phyloP scores from a whole-genome alignment of 2,329 filamentous ascomycete genomes.

The Hypoxylon rubiginosum region DNA sequence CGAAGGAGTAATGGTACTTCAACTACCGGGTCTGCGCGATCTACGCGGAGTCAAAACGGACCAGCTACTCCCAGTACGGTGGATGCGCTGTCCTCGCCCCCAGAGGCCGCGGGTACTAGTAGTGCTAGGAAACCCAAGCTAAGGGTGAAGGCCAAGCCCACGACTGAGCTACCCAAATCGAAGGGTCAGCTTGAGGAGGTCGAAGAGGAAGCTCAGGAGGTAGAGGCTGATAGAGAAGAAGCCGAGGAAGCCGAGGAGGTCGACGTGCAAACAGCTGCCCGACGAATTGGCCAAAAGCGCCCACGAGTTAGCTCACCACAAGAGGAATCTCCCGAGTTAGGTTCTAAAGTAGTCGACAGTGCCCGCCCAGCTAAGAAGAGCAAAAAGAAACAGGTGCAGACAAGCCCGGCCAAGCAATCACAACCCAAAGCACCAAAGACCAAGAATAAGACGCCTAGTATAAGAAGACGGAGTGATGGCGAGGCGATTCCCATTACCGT shows the following conservation, averaged over 20 bases:
- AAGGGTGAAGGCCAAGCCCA: constrained; percentile 40
- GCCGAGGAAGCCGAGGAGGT: constrained; percentile 61
- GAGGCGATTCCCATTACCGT: constrained; percentile 68
- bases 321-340: constrained; percentile 59
- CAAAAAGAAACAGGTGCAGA: constrained; percentile 52
- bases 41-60: constrained; percentile 44
- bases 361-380: constrained; percentile 53
- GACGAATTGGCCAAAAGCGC: constrained; percentile 59
- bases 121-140: constrained; percentile 47
- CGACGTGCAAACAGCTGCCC: constrained; percentile 59
- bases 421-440: constrained; percentile 50
- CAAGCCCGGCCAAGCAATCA: constrained; percentile 60
- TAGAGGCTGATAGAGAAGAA: constrained; percentile 36
- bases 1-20: constrained; percentile 42
- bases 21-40: constrained; percentile 43
- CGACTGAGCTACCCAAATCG: constrained; percentile 25
- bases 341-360: constrained; percentile 53
- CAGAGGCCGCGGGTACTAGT: constrained; percentile 47
- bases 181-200: constrained; percentile 38
- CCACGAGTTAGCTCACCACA: constrained; percentile 55
- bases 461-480: constrained; percentile 46
- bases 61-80: constrained; percentile 39
- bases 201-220: constrained; percentile 42
- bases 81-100: constrained; percentile 48
- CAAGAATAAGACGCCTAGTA: constrained; percentile 41